These are phyloP conservation scores for Hamigera avellanea DNA, from an alignment of 495 filamentous ascomycete genomes.

Conservation along the genomic window DNA sequence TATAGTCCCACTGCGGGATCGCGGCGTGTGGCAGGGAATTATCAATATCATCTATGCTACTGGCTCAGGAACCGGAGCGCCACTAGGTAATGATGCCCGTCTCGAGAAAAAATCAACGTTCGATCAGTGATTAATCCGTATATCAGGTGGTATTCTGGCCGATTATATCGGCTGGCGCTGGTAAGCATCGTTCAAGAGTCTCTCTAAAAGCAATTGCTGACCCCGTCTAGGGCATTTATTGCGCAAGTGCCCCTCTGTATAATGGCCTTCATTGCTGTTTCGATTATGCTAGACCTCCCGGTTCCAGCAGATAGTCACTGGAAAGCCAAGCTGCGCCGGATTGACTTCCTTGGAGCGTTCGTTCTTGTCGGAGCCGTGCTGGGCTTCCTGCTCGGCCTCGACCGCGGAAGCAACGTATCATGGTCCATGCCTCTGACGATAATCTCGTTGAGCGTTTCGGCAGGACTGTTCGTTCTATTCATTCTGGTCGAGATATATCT, in stretches of 20 bases:
- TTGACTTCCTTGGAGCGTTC: constrained; percentile 71
- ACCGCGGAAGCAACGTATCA: constrained; percentile 64
- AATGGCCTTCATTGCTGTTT: constrained; percentile 53
- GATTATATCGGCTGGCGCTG: constrained; percentile 79
- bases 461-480: constrained; percentile 55
- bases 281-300: constrained; percentile 50
- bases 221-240: constrained; percentile 49
- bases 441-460: constrained; percentile 42
- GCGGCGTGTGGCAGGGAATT: constrained; percentile 74
- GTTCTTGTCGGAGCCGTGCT: constrained; percentile 62
- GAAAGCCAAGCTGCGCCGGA: constrained; percentile 53
- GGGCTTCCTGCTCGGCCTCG: constrained; percentile 60
- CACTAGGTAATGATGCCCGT: constrained; percentile 42
- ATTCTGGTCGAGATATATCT: constrained; percentile 57
- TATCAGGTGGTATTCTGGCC: constrained; percentile 49
- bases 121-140: constrained; percentile 2
- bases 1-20: constrained; percentile 61
- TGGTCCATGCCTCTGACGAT: constrained; percentile 53
- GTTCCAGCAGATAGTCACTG: constrained; percentile 41
- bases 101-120: not conserved
- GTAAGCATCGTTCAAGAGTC: constrained; percentile 24
- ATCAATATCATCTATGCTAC: constrained; percentile 69
- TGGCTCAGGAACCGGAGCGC: constrained; percentile 61
- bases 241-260: constrained; percentile 60
- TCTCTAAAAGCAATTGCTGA: constrained; percentile 4